These are phyloP conservation scores for Lotmaria passim DNA, from an alignment of 208 protist genomes.

Conservation along the genomic window DNA sequence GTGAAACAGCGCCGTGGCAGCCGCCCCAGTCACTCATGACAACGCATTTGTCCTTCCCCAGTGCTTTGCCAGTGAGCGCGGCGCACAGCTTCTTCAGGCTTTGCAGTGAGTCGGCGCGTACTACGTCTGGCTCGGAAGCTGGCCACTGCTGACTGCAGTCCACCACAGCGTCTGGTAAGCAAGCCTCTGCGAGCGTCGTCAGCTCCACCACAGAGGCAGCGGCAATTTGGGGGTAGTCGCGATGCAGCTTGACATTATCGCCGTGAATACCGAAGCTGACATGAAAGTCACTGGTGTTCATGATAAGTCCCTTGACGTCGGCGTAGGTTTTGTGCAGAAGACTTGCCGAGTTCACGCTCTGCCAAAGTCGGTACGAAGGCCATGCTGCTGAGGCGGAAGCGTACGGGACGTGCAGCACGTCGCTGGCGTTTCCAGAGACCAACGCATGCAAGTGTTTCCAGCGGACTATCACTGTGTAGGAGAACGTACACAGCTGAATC, in stretches of 20 bases:
- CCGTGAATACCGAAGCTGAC: slow-evolving; percentile 62
- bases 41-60: slow-evolving; percentile 56
- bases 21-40: slow-evolving; percentile 66
- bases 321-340: slow-evolving; percentile 28
- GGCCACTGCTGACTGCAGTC: background rate
- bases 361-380: slow-evolving; percentile 40
- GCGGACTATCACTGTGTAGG: slow-evolving; percentile 51
- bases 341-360: slow-evolving; percentile 20
- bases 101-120: slow-evolving; percentile 23
- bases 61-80: slow-evolving; percentile 33
- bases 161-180: slow-evolving; percentile 22
- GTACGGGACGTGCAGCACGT: slow-evolving; percentile 29
- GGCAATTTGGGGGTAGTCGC: slow-evolving; percentile 41
- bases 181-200: slow-evolving; percentile 35
- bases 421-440: slow-evolving; percentile 14
- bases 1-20: slow-evolving; percentile 51
- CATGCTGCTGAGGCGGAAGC: slow-evolving; percentile 30
- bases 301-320: slow-evolving; percentile 35
- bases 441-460: slow-evolving; percentile 45
- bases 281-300: slow-evolving; percentile 35
- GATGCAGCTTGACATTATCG: slow-evolving; percentile 56
- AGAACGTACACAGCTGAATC: slow-evolving; percentile 58
- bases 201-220: slow-evolving; percentile 51
- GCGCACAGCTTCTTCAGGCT: slow-evolving; percentile 58
- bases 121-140: background rate